A percentile compares a stretch with the other conserved stretches of the same genome.
phyloP scores from a whole-genome alignment of 495 filamentous ascomycete genomes.

The Aspergillus asperescens region DNA sequence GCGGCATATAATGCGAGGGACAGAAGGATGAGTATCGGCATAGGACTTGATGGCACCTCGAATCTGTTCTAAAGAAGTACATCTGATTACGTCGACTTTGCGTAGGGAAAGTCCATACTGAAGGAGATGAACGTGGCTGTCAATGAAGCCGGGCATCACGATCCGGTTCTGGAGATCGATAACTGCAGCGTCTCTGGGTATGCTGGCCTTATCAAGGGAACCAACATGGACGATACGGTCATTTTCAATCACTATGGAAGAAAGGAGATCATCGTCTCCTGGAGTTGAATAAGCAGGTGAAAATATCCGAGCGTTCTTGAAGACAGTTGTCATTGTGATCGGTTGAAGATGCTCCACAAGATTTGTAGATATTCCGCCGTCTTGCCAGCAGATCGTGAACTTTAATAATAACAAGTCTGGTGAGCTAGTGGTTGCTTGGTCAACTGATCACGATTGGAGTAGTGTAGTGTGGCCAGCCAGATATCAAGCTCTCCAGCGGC shows the following conservation, averaged over 20 bases:
- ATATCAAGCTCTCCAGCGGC: no score
- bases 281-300: constrained; percentile 5
- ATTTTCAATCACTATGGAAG: constrained; percentile 37
- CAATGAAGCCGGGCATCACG: constrained; percentile 59
- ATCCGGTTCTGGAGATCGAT: constrained; percentile 45
- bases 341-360: neutral
- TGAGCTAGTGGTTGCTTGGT: constrained; percentile 8
- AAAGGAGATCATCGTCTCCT: constrained; percentile 30
- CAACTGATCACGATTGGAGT: neutral
- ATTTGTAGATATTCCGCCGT: neutral
- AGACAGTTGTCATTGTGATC: constrained; percentile 27
- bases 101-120: constrained; percentile 54
- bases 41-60: constrained; percentile 44
- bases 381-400: neutral
- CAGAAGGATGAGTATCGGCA: constrained; percentile 44
- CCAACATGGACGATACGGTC: constrained; percentile 42
- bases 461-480: no score
- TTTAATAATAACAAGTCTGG: neutral
- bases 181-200: constrained; percentile 22
- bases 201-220: constrained; percentile 27
- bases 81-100: constrained; percentile 50
- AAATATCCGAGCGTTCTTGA: constrained; percentile 45
- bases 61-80: constrained; percentile 52
- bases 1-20: constrained; percentile 49
- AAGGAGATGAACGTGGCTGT: constrained; percentile 59